Base-by-base conservation (phyloP, 257 asterid species). In the Nicotiana obtusifolia region DNA sequence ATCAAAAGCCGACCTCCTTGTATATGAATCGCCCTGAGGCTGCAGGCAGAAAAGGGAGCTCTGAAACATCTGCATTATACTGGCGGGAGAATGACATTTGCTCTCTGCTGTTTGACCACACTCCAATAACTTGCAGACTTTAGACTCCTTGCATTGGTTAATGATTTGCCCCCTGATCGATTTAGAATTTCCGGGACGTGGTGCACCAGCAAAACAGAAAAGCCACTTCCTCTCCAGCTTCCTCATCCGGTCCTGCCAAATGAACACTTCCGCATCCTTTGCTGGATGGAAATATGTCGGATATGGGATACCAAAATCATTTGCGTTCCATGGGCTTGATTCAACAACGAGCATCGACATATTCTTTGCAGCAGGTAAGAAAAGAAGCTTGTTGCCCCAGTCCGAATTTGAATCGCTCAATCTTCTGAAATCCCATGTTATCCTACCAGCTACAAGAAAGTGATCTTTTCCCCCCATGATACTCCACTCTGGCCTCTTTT, bases 401-500 rank as follows among this genome's bases (percentile, higher is more conserved):
- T 89, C 95, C 0, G 93, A 85, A 0, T 91, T 91, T 65, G 84
- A 57, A 41, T 91, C 97, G 3, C 87, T 77, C 24, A 86, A 78
- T 71, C 98, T 89, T 87, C 98, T 82, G 77, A 94, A 94, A 84
- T 94, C 98, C 98, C 98, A 94, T 1, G 98, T 94, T 78, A 93
- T 94, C 89, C 98, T 86, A 11, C 97, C 98, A 2, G 93, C 98
- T 9, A 94, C 97, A 9, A 94, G 93, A 82, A 94, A 94, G 76
- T 94, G 98, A 85, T 93, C 98, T 87, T 87, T 94, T 1, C 98
- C 98, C 10, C 97, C 97, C 98, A 94, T 94, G 52, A 93, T 82
- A 13, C 82, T 67, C 98, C 98, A 94, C 49, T 94, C 97, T 0
- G 95, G 97, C 90, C 89, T 87, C 81, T 84, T 87, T 82, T 49